Base-by-base conservation (phyloP, 495 filamentous ascomycete genomes). In the Mytilinidion resinicola region DNA sequence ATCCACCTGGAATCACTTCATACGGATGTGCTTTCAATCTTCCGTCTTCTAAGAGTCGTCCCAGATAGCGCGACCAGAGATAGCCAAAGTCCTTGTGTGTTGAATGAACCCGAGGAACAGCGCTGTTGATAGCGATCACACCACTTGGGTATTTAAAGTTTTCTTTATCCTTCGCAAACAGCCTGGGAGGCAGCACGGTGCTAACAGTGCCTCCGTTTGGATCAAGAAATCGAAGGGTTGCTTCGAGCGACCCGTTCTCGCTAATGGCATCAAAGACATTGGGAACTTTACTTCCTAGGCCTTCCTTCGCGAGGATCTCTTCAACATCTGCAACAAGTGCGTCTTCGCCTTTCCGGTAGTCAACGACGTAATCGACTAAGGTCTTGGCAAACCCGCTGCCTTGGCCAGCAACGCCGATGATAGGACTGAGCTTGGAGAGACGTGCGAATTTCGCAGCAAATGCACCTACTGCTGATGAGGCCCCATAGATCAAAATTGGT, bases 401-500 rank as follows among this genome's bases (percentile, higher is more conserved):
- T 0, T 9, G 15, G n/a, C 51, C 33, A 17, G 51, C 51, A 17
- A 55, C 15, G 5, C 53, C 53, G 15, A 55, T 46, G 38, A 55
- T 46, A 36, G 53, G 53, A 20, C 25, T 6, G 17, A 56, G 47
- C 15, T 4, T 10, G 20, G 17, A 35, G 10, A 59, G 49, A 1
- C n/a, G 20, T 0, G 60, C 61, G 25, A 63, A 36, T 41, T 62
- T 50, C n/a, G 55, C 52, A 1, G 64, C 64, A 17, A 63, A 56
- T 10, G 53, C 53, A n/a, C 61, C 64, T 1, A 67, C 64, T 25
- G 53, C 36, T 10, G 50, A 43, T 5, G 39, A 36, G 9, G 52
- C 64, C 15, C 60, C 64, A 47, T 67, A 56, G 37, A 67, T 60
- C 4, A 67, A 14, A 14, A 67, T 36, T 1, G 64, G 61, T 1